These are phyloP conservation scores for Ophiostoma sp. DNA, from an alignment of 2,329 filamentous ascomycete species.

Conservation along the genomic window DNA sequence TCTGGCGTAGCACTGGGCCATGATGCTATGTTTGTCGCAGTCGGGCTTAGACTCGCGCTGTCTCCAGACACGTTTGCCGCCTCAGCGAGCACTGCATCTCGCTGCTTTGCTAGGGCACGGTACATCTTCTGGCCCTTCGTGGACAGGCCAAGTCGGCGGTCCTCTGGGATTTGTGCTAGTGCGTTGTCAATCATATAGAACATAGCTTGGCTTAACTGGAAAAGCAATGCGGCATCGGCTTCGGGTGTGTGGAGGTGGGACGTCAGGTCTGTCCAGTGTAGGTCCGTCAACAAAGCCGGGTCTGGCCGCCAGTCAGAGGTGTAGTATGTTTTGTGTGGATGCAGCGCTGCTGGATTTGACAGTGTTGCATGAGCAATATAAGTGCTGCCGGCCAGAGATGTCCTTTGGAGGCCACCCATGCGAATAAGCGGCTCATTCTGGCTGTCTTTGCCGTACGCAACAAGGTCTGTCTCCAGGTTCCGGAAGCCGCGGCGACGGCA, in stretches of 20 bases:
- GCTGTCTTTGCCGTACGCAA: slow-evolving; percentile 15
- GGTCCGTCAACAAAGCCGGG: slow-evolving; percentile 21
- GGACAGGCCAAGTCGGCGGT: slow-evolving; percentile 10
- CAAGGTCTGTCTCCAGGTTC: slow-evolving; percentile 26
- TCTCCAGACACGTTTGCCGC: too few species aligned
- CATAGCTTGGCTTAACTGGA: slow-evolving; percentile 22
- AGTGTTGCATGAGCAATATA: too few species aligned
- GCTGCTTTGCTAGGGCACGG: slow-evolving; percentile 19
- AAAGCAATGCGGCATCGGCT: slow-evolving; percentile 20
- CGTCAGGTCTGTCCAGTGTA: slow-evolving; percentile 22
- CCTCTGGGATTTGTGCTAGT: slow-evolving; percentile 14
- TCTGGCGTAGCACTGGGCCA: slow-evolving; percentile 22
- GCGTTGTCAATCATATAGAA: slow-evolving; percentile 26
- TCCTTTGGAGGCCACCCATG: slow-evolving; percentile 26
- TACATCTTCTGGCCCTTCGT: slow-evolving; percentile 25
- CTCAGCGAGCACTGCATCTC: slow-evolving; percentile 19
- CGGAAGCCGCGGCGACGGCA: slow-evolving; percentile 25
- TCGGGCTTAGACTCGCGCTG: too few species aligned
- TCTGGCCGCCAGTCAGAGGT: slow-evolving; percentile 23
- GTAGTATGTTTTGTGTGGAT: slow-evolving; percentile 25
- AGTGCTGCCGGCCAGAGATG: slow-evolving; percentile 22
- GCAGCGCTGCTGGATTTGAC: too few species aligned
- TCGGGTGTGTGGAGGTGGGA: slow-evolving; percentile 21
- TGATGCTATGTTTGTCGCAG: slow-evolving; percentile 17
- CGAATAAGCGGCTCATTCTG: slow-evolving; percentile 20